Conservation (phyloP, 495 filamentous ascomycete species). For the Lepidopterella palustris region DNA sequence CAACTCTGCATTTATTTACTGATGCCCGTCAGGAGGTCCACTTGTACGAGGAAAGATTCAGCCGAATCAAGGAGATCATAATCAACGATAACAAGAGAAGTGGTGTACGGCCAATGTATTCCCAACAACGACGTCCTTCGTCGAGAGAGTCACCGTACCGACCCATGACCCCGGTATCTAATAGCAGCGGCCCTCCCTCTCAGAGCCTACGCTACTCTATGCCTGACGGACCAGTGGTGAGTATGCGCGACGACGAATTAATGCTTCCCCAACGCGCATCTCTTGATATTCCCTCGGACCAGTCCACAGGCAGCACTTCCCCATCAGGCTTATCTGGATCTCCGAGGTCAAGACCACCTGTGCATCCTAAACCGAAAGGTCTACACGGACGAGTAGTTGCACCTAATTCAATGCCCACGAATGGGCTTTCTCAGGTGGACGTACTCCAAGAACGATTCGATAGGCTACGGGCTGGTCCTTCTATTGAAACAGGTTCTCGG, state of each 20-base stretch:
- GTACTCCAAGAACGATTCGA: conserved; percentile 55
- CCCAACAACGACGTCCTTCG: conserved; percentile 2
- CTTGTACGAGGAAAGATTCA: conserved; percentile 43
- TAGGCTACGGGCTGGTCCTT: conserved; percentile 42
- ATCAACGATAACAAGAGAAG: conserved; percentile 56
- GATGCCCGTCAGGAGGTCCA: conserved; percentile 25
- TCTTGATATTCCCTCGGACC: conserved; percentile 4
- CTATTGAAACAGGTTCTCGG: conserved; percentile 11
- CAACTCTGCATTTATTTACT: conserved; percentile 24
- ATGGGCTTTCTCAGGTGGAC: conserved; percentile 21
- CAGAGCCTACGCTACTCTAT: conserved; percentile 20
- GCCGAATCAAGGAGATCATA: conserved; percentile 59
- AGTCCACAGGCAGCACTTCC: conserved; percentile 11
- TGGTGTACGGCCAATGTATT: conserved; percentile 39
- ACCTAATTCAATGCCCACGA: conserved; percentile 4
- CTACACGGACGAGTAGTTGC: conserved; percentile 51
- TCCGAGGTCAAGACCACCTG: conserved; percentile 41
- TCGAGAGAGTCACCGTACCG: conserved; percentile 3
- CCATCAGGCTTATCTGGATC: conserved; percentile 6
- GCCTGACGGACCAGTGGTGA: conserved; percentile 20
- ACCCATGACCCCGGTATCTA: background rate
- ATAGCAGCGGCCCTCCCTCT: no score
- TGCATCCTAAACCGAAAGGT: conserved; percentile 58
- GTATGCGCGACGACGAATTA: conserved; percentile 19
- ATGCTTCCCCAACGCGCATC: conserved; percentile 15